These are phyloP conservation scores for Mycena floridula DNA, from an alignment of 768 basidiomycete genomes.

Conservation along the genomic window DNA sequence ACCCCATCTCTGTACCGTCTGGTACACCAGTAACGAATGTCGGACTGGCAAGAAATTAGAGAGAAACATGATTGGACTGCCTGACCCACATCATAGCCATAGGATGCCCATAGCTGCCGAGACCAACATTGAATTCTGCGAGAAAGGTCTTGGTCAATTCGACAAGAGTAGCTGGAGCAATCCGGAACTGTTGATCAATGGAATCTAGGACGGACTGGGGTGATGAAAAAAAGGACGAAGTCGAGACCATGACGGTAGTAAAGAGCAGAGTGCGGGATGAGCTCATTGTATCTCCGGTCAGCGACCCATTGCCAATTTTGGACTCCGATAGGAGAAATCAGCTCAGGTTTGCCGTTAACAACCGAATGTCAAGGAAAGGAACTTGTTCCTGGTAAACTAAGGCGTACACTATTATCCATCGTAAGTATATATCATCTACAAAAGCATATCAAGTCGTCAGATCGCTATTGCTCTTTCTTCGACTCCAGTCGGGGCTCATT, in stretches of 20 bases:
- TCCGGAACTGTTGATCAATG: slow-evolving; percentile 68
- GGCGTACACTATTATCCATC: too few relatives aligned
- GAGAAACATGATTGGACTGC: background rate
- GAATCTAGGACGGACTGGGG: slow-evolving; percentile 49
- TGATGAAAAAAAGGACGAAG: slow-evolving; percentile 35
- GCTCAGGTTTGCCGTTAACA: too few relatives aligned
- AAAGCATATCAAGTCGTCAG: too few relatives aligned
- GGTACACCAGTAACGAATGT: slow-evolving; percentile 96
- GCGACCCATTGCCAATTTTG: too few relatives aligned
- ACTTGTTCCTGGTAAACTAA: too few relatives aligned
- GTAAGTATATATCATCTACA: too few relatives aligned
- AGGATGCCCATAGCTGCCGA: slow-evolving; percentile 64
- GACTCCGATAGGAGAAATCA: too few relatives aligned
- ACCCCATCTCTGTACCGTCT: slow-evolving; percentile 92
- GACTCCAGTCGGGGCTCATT: too few relatives aligned
- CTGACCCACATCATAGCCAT: slow-evolving; percentile 89
- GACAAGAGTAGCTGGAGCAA: slow-evolving; percentile 54
- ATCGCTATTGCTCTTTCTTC: too few relatives aligned
- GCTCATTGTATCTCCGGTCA: too few relatives aligned
- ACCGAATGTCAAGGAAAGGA: too few relatives aligned
- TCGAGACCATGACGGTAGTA: slow-evolving; percentile 34
- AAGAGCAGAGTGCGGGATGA: too few relatives aligned
- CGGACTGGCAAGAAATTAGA: slow-evolving; percentile 45
- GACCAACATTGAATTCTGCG: slow-evolving; percentile 69
- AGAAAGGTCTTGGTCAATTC: slow-evolving; percentile 76